Evolutionary conservation across 169 alveolate species (phyloP).

Genomic region (Toxoplasma gondii): DNA sequence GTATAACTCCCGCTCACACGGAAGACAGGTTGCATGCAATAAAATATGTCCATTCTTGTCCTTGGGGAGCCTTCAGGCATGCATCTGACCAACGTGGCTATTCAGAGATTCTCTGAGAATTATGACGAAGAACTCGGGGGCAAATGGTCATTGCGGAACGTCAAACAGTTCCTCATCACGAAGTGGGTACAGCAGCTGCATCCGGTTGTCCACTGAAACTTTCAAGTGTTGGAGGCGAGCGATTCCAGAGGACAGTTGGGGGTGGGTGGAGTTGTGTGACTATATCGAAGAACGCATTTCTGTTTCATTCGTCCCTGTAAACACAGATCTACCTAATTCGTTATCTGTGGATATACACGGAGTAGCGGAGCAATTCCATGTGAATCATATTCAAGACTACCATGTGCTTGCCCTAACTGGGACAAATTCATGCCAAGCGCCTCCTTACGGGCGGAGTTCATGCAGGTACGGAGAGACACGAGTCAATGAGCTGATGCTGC

Average conservation of each 20-base stretch:
- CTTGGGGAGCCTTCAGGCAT: constrained; percentile 70
- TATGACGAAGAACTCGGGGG: constrained; percentile 91
- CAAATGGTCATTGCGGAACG: constrained; percentile 86
- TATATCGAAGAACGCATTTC: not conserved
- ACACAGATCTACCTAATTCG: no score
- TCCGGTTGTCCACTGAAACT: not conserved
- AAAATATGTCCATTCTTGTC: not conserved
- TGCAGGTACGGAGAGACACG: constrained; percentile 80
- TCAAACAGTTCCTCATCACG: constrained; percentile 74
- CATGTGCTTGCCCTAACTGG: no score
- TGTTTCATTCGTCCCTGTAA: not conserved
- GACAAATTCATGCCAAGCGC: not conserved
- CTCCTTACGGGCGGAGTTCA: constrained; percentile 49
- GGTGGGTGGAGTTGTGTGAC: not conserved
- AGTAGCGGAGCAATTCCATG: no score
- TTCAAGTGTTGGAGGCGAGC: not conserved
- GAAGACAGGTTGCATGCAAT: no score
- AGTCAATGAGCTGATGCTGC: constrained; percentile 82
- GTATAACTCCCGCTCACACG: no score
- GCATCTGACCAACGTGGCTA: constrained; percentile 92
- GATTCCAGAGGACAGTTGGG: not conserved
- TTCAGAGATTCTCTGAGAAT: constrained; percentile 85
- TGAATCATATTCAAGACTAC: no score
- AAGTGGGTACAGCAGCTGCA: not conserved
- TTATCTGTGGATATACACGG: no score